A percentile compares a stretch with the other conserved stretches of the same genome.
Evolutionary conservation across 306 rosid genomes (phyloP).

Genomic region (Oemleria cerasiformis): DNA sequence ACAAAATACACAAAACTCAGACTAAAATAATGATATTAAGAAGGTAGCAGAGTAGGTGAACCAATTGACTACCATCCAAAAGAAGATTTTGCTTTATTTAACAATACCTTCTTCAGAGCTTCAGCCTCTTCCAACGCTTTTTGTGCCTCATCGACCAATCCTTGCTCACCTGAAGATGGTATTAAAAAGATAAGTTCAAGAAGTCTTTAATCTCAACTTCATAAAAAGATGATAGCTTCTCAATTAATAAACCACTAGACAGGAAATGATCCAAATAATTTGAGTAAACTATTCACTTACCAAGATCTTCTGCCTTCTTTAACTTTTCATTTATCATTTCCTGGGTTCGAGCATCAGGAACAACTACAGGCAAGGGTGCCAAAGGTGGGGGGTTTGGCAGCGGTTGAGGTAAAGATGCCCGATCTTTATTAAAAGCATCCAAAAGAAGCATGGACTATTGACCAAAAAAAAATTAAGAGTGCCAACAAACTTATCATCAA

Average conservation of each 20-base stretch:
- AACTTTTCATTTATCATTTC: constrained; percentile 99
- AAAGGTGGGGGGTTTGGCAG: constrained; percentile 85
- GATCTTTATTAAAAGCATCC: constrained; percentile 96
- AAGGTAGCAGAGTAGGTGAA: not conserved
- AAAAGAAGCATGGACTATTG: constrained; percentile 83
- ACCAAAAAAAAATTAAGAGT: constrained; percentile 10
- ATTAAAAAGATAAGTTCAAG: not conserved
- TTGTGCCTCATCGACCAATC: constrained; percentile 97
- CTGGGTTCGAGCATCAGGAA: constrained; percentile 89
- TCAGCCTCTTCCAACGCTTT: constrained; percentile 99
- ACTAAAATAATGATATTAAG: not conserved
- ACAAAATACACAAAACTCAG: not conserved
- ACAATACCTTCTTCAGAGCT: constrained; percentile 87
- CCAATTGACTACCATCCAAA: constrained; percentile 4
- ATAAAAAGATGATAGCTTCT: not conserved
- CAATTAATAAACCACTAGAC: not conserved
- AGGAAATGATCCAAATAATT: constrained; percentile 4
- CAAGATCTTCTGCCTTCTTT: constrained; percentile 98
- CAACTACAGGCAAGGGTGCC: constrained; percentile 75
- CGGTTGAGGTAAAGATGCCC: constrained; percentile 95
- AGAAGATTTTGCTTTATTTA: constrained; percentile 4
- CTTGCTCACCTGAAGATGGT: constrained; percentile 85
- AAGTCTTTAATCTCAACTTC: not conserved
- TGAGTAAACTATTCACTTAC: constrained; percentile 38
- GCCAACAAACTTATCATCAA: not conserved